Evolutionary conservation across 1,284 basidiomycete species (phyloP).

Genomic region (Somion occarium): DNA sequence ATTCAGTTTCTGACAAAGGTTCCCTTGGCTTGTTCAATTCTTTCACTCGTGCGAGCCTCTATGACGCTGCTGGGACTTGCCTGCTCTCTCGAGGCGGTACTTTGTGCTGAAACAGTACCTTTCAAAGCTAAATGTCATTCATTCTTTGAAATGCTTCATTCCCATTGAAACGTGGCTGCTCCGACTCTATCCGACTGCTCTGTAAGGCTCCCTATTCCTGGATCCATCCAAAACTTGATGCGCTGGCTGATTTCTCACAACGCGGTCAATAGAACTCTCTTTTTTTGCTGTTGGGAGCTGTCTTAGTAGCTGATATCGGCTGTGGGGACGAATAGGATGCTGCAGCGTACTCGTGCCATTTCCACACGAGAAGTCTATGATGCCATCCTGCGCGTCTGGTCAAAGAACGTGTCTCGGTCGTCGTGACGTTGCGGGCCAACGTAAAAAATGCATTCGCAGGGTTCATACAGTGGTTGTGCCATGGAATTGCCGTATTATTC

Average conservation of each 20-base stretch:
- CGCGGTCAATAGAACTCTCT: background rate
- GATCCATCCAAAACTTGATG: background rate
- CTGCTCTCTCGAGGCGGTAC: background rate
- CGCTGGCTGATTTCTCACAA: background rate
- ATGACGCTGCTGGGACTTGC: no score
- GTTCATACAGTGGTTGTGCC: background rate
- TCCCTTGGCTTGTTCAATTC: no score
- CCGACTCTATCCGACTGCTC: background rate
- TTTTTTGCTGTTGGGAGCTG: background rate
- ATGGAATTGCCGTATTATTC: conserved; percentile 4
- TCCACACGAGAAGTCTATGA: background rate
- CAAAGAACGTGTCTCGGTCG: conserved; percentile 1
- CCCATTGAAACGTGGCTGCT: no score
- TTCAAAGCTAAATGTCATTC: no score
- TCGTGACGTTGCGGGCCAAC: background rate
- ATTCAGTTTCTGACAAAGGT: no score
- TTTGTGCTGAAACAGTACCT: no score
- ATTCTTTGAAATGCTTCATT: no score
- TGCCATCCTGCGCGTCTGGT: background rate
- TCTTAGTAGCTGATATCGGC: conserved; percentile 1
- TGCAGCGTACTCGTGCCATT: background rate
- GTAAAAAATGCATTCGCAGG: background rate
- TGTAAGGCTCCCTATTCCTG: background rate
- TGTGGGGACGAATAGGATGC: conserved; percentile 2
- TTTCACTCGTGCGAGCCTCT: no score